Conservation (phyloP, 306 rosid species). For the Lathyrus aphaca region DNA sequence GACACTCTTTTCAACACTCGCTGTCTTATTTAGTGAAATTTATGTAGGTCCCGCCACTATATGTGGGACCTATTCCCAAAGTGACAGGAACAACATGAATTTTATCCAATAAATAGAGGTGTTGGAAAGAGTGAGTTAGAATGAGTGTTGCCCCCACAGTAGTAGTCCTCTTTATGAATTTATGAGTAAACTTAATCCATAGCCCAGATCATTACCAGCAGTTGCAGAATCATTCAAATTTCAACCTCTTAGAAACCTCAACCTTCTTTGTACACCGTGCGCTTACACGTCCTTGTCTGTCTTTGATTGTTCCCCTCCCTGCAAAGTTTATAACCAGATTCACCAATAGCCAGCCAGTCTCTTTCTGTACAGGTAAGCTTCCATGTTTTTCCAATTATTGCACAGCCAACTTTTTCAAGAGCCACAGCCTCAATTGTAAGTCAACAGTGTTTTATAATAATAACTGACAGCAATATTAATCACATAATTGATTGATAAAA, state of each 20-base stretch:
- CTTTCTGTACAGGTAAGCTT: conserved; percentile 24
- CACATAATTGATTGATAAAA: conserved; percentile 21
- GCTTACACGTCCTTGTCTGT: conserved; percentile 11
- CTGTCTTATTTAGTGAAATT: neutral
- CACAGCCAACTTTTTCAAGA: conserved; percentile 4
- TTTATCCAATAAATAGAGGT: neutral
- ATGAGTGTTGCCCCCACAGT: neutral
- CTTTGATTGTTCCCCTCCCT: conserved; percentile 26
- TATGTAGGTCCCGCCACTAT: neutral
- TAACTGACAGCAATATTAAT: conserved; percentile 25
- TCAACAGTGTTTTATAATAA: conserved; percentile 6
- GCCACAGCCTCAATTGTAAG: conserved; percentile 8
- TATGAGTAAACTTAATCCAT: conserved; percentile 16
- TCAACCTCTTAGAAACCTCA: neutral
- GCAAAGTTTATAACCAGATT: neutral
- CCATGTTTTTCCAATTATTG: conserved; percentile 15
- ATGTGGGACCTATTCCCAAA: neutral
- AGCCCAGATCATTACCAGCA: conserved; percentile 20
- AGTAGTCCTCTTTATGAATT: neutral
- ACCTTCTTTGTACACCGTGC: conserved; percentile 16
- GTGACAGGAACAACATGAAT: neutral
- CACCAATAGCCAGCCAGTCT: conserved; percentile 5
- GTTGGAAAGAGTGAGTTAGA: conserved; percentile 3
- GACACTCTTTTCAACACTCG: neutral
- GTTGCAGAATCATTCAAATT: conserved; percentile 37